Evolutionary conservation across 2,329 filamentous ascomycete genomes (phyloP), one percentile per base, ranked within the genome.

Genomic region (Dryadomyces quercus-mongolicae): DNA sequence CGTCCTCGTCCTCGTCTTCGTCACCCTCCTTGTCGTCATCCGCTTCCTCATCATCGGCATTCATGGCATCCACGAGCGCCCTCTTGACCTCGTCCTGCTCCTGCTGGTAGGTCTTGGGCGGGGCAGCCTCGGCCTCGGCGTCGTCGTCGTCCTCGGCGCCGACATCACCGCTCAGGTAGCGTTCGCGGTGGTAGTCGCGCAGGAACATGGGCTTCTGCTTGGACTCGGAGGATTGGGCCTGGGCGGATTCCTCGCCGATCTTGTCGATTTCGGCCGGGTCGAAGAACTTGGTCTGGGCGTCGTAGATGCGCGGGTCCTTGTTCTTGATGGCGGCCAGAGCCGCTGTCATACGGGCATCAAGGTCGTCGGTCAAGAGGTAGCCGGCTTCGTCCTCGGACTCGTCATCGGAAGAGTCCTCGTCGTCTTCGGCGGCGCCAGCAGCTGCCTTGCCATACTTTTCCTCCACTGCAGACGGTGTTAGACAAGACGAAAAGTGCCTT

Each of bases 241-340:
- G 59, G 5, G 64, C 63, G 13, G 64, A 62, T 13, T 63, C 57
- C 18, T 52, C 43, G 1, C 49, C 61, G 3, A 58, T 51, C 40
- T 67, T 66, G 2, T 78, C 76, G 22, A 80, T 77, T 5, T 86
- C 80, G 55, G 80, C 71, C 13, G 83, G 74, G 70, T 91, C 56
- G 15, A 59, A 96, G 71, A 97, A 97, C 18, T 78, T 89, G 59
- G 77, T 77, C 38, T 84, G 77, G 58, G 82, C 78, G 68, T 97
- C 87, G 73, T 96, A 96, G 51, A 98, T 83, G 52, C 87, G 78
- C 31, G 93, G 93, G 63, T 98, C 93, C 67, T 95, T 97, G 63
- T 80, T 85, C 62, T 85, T 84, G 64, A 98, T 91, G 45, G 93
- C 93, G 59, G 88, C 77, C 21, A 98, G 76, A 0, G 91, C 95